Evolutionary conservation across 106 monocot species (phyloP), one percentile per base, ranked within the genome.

Genomic region (Vanilla planifolia): DNA sequence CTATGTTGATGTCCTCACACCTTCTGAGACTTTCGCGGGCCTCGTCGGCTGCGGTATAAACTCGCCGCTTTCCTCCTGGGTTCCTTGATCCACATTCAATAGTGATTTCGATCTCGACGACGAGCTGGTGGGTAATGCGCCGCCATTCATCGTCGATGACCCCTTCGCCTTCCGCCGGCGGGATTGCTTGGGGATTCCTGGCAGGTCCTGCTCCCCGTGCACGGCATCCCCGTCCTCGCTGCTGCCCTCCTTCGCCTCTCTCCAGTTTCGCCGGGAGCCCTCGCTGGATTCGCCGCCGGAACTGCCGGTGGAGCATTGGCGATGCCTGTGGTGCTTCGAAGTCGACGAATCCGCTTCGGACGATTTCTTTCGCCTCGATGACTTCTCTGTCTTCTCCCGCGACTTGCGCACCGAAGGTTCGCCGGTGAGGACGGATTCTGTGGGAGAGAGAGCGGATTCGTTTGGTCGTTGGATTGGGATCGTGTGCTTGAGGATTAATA

Each of bases 181-280:
- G 23, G 51, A 51, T 16, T 15, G 55, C 55, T 55, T 55, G 29
- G 55, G 55, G 29, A 55, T 55, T 21, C 59, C 37, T 36, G 59
- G 35, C 17, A 13, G 16, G n/a, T 33, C 56, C 14, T 33, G 56
- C 56, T n/a, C 32, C 13, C 21, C 36, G 6, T 7, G 5, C 14
- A 10, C 20, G 2, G 3, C 15, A 0, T 48, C 48, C 37, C 5
- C 37, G 37, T 10, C 51, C 14, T n/a, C 32, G 32, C 27, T 17
- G 21, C 13, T 16, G 4, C 59, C 3, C n/a, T 8, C 8, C 6
- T n/a, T 33, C 36, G 21, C 2, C 20, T 33, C 36, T 25, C 33
- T 36, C 19, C 20, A 36, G 19, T 3, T n/a, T 13, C 21, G 35
- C 5, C 20, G 9, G 0, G 36, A 21, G 13, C 32, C 8, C 17